Conservation (phyloP, 108 stramenopile genomes). For the Fragilariopsis cylindrus region DNA sequence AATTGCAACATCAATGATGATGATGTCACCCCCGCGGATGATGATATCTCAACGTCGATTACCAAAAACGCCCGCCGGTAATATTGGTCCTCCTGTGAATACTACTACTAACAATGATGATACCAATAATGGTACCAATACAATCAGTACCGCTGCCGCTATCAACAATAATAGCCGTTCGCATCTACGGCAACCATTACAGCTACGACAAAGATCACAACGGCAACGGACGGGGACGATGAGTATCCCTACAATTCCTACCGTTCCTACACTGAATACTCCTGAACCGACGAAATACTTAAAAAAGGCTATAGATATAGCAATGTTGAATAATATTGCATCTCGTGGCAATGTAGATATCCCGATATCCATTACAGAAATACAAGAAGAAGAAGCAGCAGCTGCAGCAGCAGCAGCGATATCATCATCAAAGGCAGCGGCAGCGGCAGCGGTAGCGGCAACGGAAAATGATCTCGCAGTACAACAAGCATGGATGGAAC, state of each 20-base stretch:
- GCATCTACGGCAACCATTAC: neutral
- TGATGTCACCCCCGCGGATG: slow-evolving; percentile 1
- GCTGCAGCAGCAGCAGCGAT: too few species aligned
- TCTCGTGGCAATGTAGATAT: too few species aligned
- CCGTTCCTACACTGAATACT: slow-evolving; percentile 2
- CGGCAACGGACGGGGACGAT: neutral
- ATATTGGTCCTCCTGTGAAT: neutral
- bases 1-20: neutral
- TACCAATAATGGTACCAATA: too few species aligned
- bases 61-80: neutral
- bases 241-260: neutral
- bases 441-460: too few species aligned
- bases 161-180: too few species aligned
- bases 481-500: too few species aligned
- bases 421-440: too few species aligned
- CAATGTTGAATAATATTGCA: too few species aligned
- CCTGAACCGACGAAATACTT: neutral
- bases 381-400: too few species aligned
- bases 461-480: too few species aligned
- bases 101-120: neutral
- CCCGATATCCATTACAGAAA: neutral
- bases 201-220: neutral
- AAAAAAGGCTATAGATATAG: too few species aligned
- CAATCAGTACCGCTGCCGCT: too few species aligned
- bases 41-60: neutral